Evolutionary conservation across 352 stramenopile species (phyloP), one percentile per base, ranked within the genome.

Genomic region (Plasmopara halstedii): DNA sequence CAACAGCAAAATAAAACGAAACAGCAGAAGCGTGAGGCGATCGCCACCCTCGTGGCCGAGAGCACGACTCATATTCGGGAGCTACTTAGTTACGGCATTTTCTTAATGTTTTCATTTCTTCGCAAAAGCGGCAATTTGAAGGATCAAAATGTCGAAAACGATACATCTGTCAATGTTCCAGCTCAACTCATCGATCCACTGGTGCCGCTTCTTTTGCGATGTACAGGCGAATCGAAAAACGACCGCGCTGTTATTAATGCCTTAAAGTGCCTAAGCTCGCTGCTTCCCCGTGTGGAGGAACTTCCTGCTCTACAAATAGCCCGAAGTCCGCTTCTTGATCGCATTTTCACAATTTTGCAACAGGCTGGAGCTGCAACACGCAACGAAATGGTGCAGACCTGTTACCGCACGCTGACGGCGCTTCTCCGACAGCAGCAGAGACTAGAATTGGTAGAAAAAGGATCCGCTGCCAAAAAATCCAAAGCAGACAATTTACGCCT

Each of bases 381-480:
- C 36, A 95, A 95, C 52, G 95, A 98, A 52, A 88, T 98, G 70
- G 88, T 96, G 18, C 95, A 98, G 71, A 89, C 87, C 6, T 97
- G 93, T 56, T 98, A 98, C 57, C 91, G 84, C 44, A 88, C 87
- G 22, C 73, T 98, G 5, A 96, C 90, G 14, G 62, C 95, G 9
- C 64, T 98, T 0, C 67, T 98, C 14, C 73, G 85, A 22, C 61
- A 70, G 21, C 61, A 70, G 19, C 61, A 70, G 46, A 51, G 52
- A 15, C 36, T 70, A 29, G 61, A 66, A 25, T 51, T 70, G 19
- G 52, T 56, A 27, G 43, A 63, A 29, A 61, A 66, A 4, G 56
- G 46, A 0, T 47, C 25, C 13, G 35, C 37, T 10, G 14, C 48
- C 8, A 54, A 59, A 35, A 50, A 59, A 7, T 33, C 25, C 6